Evolutionary conservation across 1,139 yeast genomes (phyloP), one percentile per base, ranked within the genome.

Genomic region (Taiozyma sp.): DNA sequence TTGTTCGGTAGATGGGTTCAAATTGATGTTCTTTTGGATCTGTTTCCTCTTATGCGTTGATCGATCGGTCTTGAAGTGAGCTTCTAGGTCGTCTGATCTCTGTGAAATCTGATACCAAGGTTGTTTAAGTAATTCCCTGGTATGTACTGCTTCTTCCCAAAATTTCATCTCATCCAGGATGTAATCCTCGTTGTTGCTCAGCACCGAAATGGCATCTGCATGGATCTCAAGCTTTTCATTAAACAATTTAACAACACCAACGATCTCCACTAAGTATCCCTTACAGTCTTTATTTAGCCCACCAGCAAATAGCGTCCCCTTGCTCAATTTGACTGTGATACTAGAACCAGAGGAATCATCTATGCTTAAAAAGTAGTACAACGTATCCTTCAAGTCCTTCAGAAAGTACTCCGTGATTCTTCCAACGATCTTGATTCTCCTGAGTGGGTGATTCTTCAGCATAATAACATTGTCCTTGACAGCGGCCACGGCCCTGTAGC

Each of bases 391-490:
- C 30, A 55, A 50, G 44, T 57, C 54, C 45, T 51, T 58, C 8
- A 53, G 36, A 13, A 48, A 53, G 41, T 60, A 66, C 27, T 63
- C 61, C 1, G 61, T 48, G 3, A 75, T 57, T 29, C 66, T 61
- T 0, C 78, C 80, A 34, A 60, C 54, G 0, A 75, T 52, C 14
- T 55, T 51, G 0, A 73, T 58, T 8, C 51, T 55, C 28, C 57
- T 55, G 1, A 75, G 49, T 0, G 80, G 80, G 59, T 74, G 71
- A 53, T 75, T 75, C 3, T 62, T 60, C 10, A 69, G 52, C 56
- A 73, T 45, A 1, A 67, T 46, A 2, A 65, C 59, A 14, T 57
- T 55, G 1, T 62, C 48, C 2, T 24, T 46, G 6, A 51, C 44
- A 0, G 60, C 53, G 6, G 44, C 41, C 13, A 50, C 44, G 1